A percentile compares a stretch with the other conserved stretches of the same genome.
phyloP scores from a whole-genome alignment of 768 basidiomycete species.

The Leucocoprinus sp. region DNA sequence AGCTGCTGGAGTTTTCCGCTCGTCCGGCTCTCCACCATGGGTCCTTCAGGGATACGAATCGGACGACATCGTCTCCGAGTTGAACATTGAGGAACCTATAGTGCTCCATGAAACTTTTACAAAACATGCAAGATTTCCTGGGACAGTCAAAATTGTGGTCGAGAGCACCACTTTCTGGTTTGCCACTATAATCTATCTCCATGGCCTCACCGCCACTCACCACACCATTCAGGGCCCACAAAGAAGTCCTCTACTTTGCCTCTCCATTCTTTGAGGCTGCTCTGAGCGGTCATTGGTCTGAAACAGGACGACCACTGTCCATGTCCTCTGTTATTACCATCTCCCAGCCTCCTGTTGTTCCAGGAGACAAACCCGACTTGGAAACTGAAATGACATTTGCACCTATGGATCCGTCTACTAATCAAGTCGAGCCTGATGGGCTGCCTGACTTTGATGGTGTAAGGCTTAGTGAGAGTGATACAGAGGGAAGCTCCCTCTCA shows the following conservation, averaged over 20 bases:
- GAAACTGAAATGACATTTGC: conserved; percentile 53
- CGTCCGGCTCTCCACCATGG: conserved; percentile 75
- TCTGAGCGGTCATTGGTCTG: conserved; percentile 86
- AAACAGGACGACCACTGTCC: conserved; percentile 72
- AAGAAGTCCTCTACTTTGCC: conserved; percentile 84
- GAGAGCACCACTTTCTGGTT: conserved; percentile 88
- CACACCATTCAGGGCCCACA: conserved; percentile 70
- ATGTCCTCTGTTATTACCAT: conserved; percentile 82
- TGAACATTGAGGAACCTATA: conserved; percentile 62
- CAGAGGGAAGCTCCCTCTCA: conserved; percentile 19
- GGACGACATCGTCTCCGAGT: conserved; percentile 62
- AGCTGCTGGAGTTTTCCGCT: conserved; percentile 75
- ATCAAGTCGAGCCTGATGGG: conserved; percentile 39
- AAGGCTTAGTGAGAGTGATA: conserved; percentile 27
- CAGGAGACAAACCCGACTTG: conserved; percentile 35
- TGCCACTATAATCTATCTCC: conserved; percentile 19
- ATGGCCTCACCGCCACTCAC: background rate
- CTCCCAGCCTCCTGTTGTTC: conserved; percentile 60
- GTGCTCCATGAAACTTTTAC: conserved; percentile 79
- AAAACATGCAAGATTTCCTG: conserved; percentile 58
- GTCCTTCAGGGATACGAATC: conserved; percentile 68
- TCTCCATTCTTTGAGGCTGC: conserved; percentile 95
- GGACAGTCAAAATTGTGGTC: conserved; percentile 86
- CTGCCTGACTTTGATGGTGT: conserved; percentile 27
- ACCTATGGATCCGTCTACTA: conserved; percentile 45